phyloP scores from a whole-genome alignment of 2,329 filamentous ascomycete genomes.

The Beauveria scarabaeidicola region DNA sequence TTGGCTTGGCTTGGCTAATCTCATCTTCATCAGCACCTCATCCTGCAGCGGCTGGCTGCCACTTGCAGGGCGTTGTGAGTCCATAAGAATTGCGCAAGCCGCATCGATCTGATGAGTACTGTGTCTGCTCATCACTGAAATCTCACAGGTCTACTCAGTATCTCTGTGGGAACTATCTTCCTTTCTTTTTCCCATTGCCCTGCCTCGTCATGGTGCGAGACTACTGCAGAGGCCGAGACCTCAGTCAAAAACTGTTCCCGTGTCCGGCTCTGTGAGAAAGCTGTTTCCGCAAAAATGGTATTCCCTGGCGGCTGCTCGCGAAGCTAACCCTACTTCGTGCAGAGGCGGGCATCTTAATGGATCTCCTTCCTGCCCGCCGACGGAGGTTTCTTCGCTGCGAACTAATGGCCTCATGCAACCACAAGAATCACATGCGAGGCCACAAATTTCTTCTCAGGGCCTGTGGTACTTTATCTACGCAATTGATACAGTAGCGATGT shows the following conservation, averaged over 20 bases:
- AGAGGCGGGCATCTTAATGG: background rate
- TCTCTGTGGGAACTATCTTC: background rate
- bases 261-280: background rate
- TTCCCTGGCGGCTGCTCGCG: background rate
- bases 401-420: conserved; percentile 1
- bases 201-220: conserved; percentile 3
- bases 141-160: background rate
- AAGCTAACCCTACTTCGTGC: background rate
- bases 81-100: background rate
- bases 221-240: conserved; percentile 10
- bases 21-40: background rate
- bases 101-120: background rate
- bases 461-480: background rate
- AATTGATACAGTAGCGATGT: background rate
- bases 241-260: background rate
- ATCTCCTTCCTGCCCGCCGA: conserved; percentile 3
- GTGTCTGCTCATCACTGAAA: background rate
- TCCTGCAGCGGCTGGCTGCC: background rate
- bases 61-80: conserved; percentile 8
- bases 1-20: background rate
- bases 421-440: background rate
- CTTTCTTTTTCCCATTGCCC: conserved; percentile 8
- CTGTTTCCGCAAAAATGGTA: background rate
- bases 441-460: background rate
- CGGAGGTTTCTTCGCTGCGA: background rate